Base-by-base conservation (phyloP, 768 basidiomycete genomes). In the Kwoniella sp. region DNA sequence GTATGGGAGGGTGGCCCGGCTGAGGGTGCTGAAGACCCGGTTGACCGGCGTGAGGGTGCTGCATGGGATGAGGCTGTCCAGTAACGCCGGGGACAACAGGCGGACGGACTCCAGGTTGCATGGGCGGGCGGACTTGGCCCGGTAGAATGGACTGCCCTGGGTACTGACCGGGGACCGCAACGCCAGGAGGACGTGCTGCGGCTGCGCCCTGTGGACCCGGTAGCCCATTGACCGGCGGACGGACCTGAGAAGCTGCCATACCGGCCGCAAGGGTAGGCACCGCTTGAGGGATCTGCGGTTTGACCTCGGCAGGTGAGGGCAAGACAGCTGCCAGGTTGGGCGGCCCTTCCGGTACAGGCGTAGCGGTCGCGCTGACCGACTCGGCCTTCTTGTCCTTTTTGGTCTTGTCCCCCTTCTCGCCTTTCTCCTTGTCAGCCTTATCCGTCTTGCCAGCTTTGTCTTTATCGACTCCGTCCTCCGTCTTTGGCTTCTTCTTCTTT, bases 191-290 rank as follows among this genome's bases (percentile, higher is more conserved):
- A 20, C 32, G 22, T 3, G 41, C 14, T 9, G 34, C 32, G 12
- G 33, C 33, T 31, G 46, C n/a, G 31, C 22, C 20, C 3, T 14
- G 17, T n/a, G n/a, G n/a, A n/a, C n/a, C n/a, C n/a, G n/a, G n/a
- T n/a, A n/a, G n/a, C n/a, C n/a, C n/a, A n/a, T n/a, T n/a, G n/a
- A n/a, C n/a, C n/a, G n/a, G n/a, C n/a, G n/a, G n/a, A n/a, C n/a
- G n/a, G n/a, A n/a, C n/a, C n/a, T n/a, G n/a, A n/a, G n/a, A n/a
- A n/a, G n/a, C n/a, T n/a, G n/a, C 59, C 20, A 52, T 25, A 14
- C 49, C 50, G 19, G 55, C 52, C 19, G 55, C 52, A 14, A 59
- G 45, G 6, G 53, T 48, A 9, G 56, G 55, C 23, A 52, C n/a
- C n/a, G n/a, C n/a, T n/a, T n/a, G n/a, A n/a, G 32, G 43, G 4